Conservation (phyloP, 805 yeast genomes). For the Yamadazyma nakazawae region DNA sequence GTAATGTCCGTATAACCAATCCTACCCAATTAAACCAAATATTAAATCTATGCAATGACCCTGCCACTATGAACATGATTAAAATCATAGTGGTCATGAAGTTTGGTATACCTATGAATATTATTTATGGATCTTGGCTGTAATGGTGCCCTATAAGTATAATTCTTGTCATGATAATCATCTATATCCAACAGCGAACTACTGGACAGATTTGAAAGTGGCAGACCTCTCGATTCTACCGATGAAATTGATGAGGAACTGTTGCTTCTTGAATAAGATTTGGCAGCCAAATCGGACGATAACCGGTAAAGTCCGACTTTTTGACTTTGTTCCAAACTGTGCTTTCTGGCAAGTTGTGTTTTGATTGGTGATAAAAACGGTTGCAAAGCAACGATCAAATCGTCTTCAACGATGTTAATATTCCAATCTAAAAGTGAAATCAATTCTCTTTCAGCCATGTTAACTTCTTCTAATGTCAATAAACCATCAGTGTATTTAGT, state of each 20-base stretch:
- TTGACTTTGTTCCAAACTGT: conserved; percentile 23
- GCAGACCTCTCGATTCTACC: conserved; percentile 3
- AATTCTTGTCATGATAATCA: conserved; percentile 4
- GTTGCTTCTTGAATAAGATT: conserved; percentile 7
- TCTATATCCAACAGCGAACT: conserved; percentile 1
- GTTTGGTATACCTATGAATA: neutral
- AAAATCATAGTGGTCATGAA: conserved; percentile 1
- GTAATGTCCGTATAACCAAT: neutral
- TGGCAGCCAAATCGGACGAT: conserved; percentile 12
- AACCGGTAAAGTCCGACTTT: conserved; percentile 31
- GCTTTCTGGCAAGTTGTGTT: conserved; percentile 35
- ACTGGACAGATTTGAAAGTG: neutral
- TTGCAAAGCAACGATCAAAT: conserved; percentile 63
- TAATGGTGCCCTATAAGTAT: conserved; percentile 12
- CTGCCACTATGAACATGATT: conserved; percentile 5
- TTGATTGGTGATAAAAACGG: conserved; percentile 79
- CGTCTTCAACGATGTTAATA: conserved; percentile 64
- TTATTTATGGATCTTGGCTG: conserved; percentile 5
- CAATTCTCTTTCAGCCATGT: conserved; percentile 87
- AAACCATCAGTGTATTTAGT: conserved; percentile 87
- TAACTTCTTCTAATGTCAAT: conserved; percentile 72
- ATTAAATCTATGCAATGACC: conserved; percentile 4
- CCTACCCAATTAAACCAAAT: conserved; percentile 2
- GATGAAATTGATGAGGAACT: conserved; percentile 12
- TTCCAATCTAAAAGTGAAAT: conserved; percentile 84